Conservation (phyloP, 2,329 filamentous ascomycete species). For the Neofusicoccum cordaticola region DNA sequence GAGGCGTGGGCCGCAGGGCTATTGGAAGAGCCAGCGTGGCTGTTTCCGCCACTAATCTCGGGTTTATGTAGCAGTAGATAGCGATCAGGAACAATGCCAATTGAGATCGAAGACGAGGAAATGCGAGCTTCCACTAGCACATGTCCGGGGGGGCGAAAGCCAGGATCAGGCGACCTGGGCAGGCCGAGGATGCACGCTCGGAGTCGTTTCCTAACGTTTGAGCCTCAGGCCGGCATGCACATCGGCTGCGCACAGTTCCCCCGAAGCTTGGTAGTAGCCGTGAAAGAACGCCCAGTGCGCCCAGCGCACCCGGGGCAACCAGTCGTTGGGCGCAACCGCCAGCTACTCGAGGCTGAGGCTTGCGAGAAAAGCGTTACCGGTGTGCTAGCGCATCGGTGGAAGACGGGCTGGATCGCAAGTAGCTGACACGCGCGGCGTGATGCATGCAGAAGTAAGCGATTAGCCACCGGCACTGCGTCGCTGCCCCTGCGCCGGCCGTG, state of each 20-base stretch:
- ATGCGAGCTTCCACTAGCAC: neutral
- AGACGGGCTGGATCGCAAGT: neutral
- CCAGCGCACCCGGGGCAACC: constrained; percentile 1
- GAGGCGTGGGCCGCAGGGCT: constrained; percentile 7
- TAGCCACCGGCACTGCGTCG: neutral
- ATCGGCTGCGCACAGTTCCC: neutral
- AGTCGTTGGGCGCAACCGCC: neutral
- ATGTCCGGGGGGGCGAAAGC: neutral
- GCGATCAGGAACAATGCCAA: constrained; percentile 14
- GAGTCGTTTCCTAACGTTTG: neutral
- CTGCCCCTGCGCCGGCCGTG: neutral
- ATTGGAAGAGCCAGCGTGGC: neutral
- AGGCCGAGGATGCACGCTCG: neutral
- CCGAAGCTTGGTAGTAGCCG: neutral
- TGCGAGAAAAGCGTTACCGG: neutral
- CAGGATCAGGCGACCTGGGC: neutral
- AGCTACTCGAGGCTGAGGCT: neutral
- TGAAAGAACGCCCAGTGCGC: neutral
- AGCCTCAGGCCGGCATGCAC: constrained; percentile 5
- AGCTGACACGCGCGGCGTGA: constrained; percentile 6
- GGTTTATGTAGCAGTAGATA: constrained; percentile 17
- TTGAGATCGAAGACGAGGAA: neutral
- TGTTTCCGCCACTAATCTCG: constrained; percentile 1
- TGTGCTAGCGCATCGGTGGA: neutral
- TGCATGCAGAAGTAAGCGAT: constrained; percentile 9